phyloP scores from a whole-genome alignment of 2,329 filamentous ascomycete species.

The Beauveria sp. region DNA sequence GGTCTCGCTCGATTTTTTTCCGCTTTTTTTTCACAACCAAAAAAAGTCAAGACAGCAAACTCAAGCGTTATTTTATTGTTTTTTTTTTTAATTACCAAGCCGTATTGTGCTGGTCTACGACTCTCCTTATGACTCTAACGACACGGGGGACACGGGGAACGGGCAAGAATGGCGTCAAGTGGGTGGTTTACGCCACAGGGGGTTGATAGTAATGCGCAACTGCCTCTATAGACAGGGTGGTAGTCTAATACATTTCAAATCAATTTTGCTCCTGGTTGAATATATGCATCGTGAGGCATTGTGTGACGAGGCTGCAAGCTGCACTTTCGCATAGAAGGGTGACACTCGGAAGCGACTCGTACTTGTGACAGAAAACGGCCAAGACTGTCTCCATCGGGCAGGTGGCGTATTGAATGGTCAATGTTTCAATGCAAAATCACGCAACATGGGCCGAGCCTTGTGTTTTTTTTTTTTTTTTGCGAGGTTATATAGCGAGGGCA shows the following conservation, averaged over 20 bases:
- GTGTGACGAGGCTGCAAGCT: neutral
- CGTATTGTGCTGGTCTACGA: constrained; percentile 6
- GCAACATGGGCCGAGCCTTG: neutral
- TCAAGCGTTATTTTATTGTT: neutral
- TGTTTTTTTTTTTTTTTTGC: neutral
- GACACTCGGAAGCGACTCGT: neutral
- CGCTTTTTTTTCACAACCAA: neutral
- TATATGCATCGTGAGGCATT: neutral
- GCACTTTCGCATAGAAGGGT: neutral
- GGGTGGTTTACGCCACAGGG: neutral
- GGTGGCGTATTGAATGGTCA: neutral
- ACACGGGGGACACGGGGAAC: neutral
- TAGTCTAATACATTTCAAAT: too few relatives aligned
- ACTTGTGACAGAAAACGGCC: neutral
- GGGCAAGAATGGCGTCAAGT: neutral
- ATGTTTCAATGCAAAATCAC: neutral
- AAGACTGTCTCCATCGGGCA: neutral
- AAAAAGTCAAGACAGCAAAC: neutral
- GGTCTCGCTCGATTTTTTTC: neutral
- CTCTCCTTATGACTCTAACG: constrained; percentile 14
- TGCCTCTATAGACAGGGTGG: neutral
- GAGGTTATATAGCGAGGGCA: neutral
- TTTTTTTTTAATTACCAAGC: neutral
- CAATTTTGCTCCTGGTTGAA: neutral
- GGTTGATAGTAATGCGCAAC: neutral